Evolutionary conservation across 2,329 filamentous ascomycete species (phyloP).

Genomic region (Exophiala phaeomuriformis): DNA sequence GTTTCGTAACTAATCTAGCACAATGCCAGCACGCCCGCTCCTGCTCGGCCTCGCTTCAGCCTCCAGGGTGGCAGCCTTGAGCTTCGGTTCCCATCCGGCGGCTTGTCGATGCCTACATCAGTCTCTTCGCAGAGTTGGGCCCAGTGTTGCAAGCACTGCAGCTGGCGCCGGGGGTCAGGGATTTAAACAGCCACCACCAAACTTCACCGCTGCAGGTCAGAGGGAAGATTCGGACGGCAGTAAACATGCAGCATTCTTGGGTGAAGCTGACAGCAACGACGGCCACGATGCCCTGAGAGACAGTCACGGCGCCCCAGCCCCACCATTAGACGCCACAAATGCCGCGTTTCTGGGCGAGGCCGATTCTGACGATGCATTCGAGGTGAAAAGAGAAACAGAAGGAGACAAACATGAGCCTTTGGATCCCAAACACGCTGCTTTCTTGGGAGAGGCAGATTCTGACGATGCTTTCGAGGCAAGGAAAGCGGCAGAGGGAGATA

Average conservation of each 20-base stretch:
- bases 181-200: conserved; percentile 7
- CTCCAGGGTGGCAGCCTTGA: neutral
- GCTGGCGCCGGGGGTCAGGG: conserved; percentile 3
- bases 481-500: conserved; percentile 15
- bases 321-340: conserved; percentile 17
- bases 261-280: conserved; percentile 25
- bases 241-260: conserved; percentile 19
- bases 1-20: neutral
- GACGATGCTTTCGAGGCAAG: conserved; percentile 20
- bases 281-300: conserved; percentile 16
- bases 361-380: conserved; percentile 11
- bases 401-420: conserved; percentile 4
- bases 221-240: conserved; percentile 8
- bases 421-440: conserved; percentile 8
- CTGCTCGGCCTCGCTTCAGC: conserved; percentile 8
- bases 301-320: conserved; percentile 9
- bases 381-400: conserved; percentile 2
- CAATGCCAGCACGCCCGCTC: conserved; percentile 16
- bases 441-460: conserved; percentile 18
- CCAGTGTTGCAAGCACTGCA: conserved; percentile 6
- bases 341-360: conserved; percentile 18
- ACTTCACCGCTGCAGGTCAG: conserved; percentile 1
- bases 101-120: conserved; percentile 3
- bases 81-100: neutral
- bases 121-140: conserved; percentile 3